Evolutionary conservation across 1,139 yeast genomes (phyloP).

Genomic region (Yamadazyma conglobata): DNA sequence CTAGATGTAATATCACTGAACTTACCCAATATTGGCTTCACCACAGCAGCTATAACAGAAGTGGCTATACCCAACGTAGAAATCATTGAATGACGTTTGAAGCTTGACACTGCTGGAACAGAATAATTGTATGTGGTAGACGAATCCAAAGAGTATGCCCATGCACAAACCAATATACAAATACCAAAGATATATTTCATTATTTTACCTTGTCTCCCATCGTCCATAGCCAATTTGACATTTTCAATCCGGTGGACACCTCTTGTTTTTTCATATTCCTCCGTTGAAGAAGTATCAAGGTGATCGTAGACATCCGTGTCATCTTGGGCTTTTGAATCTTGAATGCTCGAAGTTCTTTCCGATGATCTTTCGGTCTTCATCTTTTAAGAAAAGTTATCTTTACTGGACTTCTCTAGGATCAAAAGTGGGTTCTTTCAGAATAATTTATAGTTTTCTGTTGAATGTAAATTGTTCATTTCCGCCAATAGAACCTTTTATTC

Average conservation of each 20-base stretch:
- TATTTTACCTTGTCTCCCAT: slow-evolving; percentile 8
- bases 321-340: too few species aligned
- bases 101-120: slow-evolving; percentile 26
- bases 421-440: too few species aligned
- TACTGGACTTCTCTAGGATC: too few species aligned
- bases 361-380: too few species aligned
- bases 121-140: slow-evolving; percentile 33
- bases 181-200: slow-evolving; percentile 7
- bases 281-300: too few species aligned
- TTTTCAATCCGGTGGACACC: slow-evolving; percentile 27
- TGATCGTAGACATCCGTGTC: too few species aligned
- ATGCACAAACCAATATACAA: slow-evolving; percentile 32
- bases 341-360: too few species aligned
- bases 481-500: too few species aligned
- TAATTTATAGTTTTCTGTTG: too few species aligned
- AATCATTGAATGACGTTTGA: slow-evolving; percentile 28
- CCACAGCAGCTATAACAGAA: slow-evolving; percentile 24
- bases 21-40: slow-evolving; percentile 27
- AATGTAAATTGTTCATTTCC: too few species aligned
- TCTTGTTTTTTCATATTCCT: slow-evolving; percentile 14
- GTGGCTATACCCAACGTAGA: slow-evolving; percentile 26
- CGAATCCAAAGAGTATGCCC: slow-evolving; percentile 34
- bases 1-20: slow-evolving; percentile 29
- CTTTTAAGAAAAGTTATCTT: too few species aligned
- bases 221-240: slow-evolving; percentile 21